These are phyloP conservation scores for Aspergillus ellipticus DNA, from an alignment of 495 filamentous ascomycete genomes.

Conservation along the genomic window DNA sequence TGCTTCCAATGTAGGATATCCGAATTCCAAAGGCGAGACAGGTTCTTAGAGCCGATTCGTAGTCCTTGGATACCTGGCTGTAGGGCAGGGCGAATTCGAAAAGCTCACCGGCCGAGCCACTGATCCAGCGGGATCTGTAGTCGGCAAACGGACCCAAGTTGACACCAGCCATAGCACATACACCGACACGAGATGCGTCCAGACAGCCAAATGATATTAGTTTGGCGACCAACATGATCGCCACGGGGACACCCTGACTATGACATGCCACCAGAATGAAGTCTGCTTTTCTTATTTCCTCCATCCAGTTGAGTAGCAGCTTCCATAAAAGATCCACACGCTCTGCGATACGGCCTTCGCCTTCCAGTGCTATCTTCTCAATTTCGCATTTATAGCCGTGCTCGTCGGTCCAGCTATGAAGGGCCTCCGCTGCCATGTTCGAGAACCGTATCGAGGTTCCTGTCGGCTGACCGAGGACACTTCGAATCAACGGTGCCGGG, in stretches of 20 bases:
- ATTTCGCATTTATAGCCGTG: conserved; percentile 65
- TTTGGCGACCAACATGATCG: conserved; percentile 89
- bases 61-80: conserved; percentile 76
- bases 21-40: conserved; percentile 74
- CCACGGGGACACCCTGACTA: conserved; percentile 92
- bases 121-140: conserved; percentile 78
- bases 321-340: conserved; percentile 92
- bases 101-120: conserved; percentile 83
- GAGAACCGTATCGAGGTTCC: conserved; percentile 94
- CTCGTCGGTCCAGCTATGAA: conserved; percentile 72
- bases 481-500: conserved; percentile 77
- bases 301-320: conserved; percentile 89
- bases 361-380: conserved; percentile 90
- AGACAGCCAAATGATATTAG: conserved; percentile 78
- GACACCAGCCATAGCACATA: conserved; percentile 94
- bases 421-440: conserved; percentile 78
- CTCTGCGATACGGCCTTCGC: conserved; percentile 93
- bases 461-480: conserved; percentile 87
- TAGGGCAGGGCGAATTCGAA: conserved; percentile 84
- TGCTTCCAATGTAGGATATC: conserved; percentile 82
- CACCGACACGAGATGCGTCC: conserved; percentile 62
- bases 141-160: conserved; percentile 88
- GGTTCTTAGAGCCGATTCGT: conserved; percentile 67
- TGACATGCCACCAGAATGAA: conserved; percentile 88
- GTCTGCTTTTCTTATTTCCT: conserved; percentile 81